Evolutionary conservation across 257 asterid genomes (phyloP).

Genomic region (Handroanthus guayacan): DNA sequence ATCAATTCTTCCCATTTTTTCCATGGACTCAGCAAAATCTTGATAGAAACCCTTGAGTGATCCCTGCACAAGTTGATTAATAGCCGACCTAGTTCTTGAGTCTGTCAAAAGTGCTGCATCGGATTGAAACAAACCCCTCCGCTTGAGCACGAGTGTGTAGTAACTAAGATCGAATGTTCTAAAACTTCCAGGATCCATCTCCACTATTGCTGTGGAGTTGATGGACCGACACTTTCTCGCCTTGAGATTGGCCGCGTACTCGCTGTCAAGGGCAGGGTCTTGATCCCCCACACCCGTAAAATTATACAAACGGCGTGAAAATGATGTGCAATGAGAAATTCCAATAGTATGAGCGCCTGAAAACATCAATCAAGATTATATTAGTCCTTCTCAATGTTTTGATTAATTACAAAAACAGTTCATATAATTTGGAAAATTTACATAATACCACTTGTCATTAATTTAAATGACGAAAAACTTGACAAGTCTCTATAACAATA

Average conservation of each 20-base stretch:
- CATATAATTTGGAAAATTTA: too few species aligned
- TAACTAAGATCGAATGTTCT: slow-evolving; percentile 75
- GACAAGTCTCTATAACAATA: too few species aligned
- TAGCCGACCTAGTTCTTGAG: slow-evolving; percentile 45
- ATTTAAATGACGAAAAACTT: too few species aligned
- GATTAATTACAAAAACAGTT: too few species aligned
- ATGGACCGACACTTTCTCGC: slow-evolving; percentile 52
- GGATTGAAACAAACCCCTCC: slow-evolving; percentile 69
- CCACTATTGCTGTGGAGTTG: slow-evolving; percentile 52
- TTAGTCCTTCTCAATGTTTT: too few species aligned
- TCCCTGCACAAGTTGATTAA: slow-evolving; percentile 46
- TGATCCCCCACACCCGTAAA: slow-evolving; percentile 65
- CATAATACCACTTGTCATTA: too few species aligned
- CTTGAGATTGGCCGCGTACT: slow-evolving; percentile 66
- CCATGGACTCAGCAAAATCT: slow-evolving; percentile 71
- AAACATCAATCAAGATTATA: neutral
- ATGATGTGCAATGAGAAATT: slow-evolving; percentile 59
- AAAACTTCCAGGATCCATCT: slow-evolving; percentile 79
- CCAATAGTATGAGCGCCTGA: slow-evolving; percentile 88
- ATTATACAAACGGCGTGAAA: slow-evolving; percentile 61
- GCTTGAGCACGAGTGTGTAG: slow-evolving; percentile 59
- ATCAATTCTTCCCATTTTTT: slow-evolving; percentile 65
- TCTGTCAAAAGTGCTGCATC: slow-evolving; percentile 63
- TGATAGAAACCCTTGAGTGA: slow-evolving; percentile 43
- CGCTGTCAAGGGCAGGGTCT: slow-evolving; percentile 73